Conservation (phyloP, 768 basidiomycete genomes). For the Calocybe indica region DNA sequence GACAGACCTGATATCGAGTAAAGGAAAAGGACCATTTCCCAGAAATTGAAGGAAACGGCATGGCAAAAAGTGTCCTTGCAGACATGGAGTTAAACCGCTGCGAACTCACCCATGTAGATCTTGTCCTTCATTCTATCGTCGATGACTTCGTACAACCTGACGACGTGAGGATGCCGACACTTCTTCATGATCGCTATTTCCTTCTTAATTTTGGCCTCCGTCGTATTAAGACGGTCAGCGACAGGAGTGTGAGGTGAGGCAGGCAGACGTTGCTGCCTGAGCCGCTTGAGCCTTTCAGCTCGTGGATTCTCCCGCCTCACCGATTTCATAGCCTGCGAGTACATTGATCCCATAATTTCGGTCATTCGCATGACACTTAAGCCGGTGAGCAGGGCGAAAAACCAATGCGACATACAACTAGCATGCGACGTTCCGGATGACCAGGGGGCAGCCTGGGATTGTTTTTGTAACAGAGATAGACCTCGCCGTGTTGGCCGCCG, state of each 20-base stretch:
- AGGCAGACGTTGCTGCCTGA: constrained; percentile 30
- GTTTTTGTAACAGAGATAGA: constrained; percentile 57
- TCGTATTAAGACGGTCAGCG: constrained; percentile 63
- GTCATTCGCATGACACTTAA: constrained; percentile 1
- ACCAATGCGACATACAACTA: constrained; percentile 26
- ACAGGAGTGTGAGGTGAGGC: constrained; percentile 48
- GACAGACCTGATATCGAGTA: not conserved
- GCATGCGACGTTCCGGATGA: constrained; percentile 38
- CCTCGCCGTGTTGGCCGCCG: constrained; percentile 86
- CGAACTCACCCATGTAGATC: constrained; percentile 87
- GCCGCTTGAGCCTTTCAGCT: constrained; percentile 37
- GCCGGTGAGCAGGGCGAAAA: not conserved
- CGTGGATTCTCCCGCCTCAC: constrained; percentile 69
- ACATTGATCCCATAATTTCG: not conserved
- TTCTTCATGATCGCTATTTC: constrained; percentile 99
- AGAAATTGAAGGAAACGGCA: not conserved
- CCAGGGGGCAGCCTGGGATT: constrained; percentile 36
- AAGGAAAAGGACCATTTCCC: not conserved
- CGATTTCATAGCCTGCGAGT: constrained; percentile 67
- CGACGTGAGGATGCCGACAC: constrained; percentile 83
- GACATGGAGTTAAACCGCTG: constrained; percentile 4
- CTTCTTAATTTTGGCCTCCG: constrained; percentile 79
- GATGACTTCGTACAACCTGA: constrained; percentile 88
- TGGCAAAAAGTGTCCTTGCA: constrained; percentile 2
- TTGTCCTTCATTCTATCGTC: constrained; percentile 85